Conservation (phyloP, 768 basidiomycete species). For the Amanita subjunquillea region DNA sequence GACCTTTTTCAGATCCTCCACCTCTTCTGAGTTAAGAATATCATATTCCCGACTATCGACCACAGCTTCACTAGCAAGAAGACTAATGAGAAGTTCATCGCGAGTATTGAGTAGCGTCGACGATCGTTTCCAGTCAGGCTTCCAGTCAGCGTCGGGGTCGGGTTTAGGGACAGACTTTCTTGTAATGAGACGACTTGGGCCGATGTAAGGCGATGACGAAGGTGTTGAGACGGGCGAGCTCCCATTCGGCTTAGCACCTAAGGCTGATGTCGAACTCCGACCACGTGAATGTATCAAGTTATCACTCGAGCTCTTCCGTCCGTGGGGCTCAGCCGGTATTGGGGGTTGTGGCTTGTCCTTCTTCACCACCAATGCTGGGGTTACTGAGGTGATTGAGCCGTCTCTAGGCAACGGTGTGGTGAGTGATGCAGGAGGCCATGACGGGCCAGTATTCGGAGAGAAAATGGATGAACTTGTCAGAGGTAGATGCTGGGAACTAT, state of each 20-base stretch:
- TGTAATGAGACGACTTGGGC: constrained; percentile 20
- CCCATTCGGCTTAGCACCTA: constrained; percentile 10
- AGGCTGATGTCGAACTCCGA: constrained; percentile 2
- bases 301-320: not conserved
- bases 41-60: constrained; percentile 83
- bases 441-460: not conserved
- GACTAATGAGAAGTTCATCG: constrained; percentile 81
- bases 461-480: not conserved
- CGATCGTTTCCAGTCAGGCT: constrained; percentile 30
- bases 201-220: constrained; percentile 28
- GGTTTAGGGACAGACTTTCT: constrained; percentile 21
- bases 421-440: constrained; percentile 7
- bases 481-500: not conserved
- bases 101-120: constrained; percentile 44
- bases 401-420: constrained; percentile 1
- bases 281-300: not conserved
- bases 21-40: constrained; percentile 50
- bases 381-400: not conserved
- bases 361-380: not conserved
- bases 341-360: constrained; percentile 4
- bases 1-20: constrained; percentile 44
- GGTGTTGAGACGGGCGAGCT: constrained; percentile 22
- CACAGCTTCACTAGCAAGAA: constrained; percentile 88
- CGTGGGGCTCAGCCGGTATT: not conserved
- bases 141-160: constrained; percentile 22